Conservation (phyloP, 805 yeast genomes). For the Yarrowia porcina region DNA sequence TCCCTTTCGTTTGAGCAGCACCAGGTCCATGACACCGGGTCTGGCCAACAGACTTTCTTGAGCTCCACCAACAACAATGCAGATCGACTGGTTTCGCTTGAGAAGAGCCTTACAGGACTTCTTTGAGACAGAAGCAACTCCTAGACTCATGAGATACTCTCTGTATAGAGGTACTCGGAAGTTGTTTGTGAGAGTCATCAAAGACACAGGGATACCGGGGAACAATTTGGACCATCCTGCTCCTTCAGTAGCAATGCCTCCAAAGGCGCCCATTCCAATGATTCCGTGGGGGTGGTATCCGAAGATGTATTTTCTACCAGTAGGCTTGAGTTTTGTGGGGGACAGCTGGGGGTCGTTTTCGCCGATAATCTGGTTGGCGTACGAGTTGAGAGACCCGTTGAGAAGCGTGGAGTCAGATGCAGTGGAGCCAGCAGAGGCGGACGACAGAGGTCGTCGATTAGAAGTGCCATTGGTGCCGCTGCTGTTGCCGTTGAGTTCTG, state of each 20-base stretch:
- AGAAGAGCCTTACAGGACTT: conserved; percentile 65
- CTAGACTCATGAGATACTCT: conserved; percentile 77
- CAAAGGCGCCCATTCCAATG: conserved; percentile 86
- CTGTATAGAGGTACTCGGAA: conserved; percentile 84
- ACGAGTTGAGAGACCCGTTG: conserved; percentile 12
- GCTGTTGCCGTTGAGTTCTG: conserved; percentile 6
- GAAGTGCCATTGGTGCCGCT: neutral
- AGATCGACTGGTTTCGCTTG: conserved; percentile 64
- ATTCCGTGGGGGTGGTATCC: conserved; percentile 98
- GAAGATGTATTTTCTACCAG: conserved; percentile 62
- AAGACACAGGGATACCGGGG: conserved; percentile 79
- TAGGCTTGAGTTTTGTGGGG: conserved; percentile 27
- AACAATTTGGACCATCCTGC: conserved; percentile 62
- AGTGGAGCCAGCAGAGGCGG: conserved; percentile 10
- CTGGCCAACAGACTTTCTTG: conserved; percentile 74
- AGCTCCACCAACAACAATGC: conserved; percentile 95
- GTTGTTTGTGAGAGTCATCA: conserved; percentile 78
- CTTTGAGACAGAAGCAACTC: conserved; percentile 80
- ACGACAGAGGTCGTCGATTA: conserved; percentile 10
- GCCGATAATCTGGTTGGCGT: conserved; percentile 22
- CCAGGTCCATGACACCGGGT: conserved; percentile 60
- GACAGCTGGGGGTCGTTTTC: conserved; percentile 46
- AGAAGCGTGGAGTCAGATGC: conserved; percentile 17
- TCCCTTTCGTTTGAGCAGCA: conserved; percentile 76
- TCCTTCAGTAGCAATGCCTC: conserved; percentile 79